These are phyloP conservation scores for Fusarium verrucosum DNA, from an alignment of 2,329 filamentous ascomycete species.

Conservation along the genomic window DNA sequence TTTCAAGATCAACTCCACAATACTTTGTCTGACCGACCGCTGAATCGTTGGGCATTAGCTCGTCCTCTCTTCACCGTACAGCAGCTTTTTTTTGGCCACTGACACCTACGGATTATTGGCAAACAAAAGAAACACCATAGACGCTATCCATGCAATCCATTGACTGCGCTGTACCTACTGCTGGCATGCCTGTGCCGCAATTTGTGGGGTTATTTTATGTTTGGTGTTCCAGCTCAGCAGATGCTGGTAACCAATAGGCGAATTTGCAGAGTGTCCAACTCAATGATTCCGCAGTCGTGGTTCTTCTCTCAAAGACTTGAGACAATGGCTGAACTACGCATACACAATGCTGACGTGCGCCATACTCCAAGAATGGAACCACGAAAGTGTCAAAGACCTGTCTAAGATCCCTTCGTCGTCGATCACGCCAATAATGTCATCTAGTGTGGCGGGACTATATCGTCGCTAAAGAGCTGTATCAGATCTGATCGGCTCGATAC, in stretches of 20 bases:
- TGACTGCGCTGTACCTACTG: constrained; percentile 17
- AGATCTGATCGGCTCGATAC: constrained; percentile 32
- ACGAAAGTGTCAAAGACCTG: constrained; percentile 10
- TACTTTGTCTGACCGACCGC: constrained; percentile 7
- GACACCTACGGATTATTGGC: constrained; percentile 3
- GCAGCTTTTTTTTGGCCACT: constrained; percentile 1
- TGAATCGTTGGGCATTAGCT: constrained; percentile 24
- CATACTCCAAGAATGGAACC: neutral
- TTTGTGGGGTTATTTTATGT: constrained; percentile 21
- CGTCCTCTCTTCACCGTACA: neutral
- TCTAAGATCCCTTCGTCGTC: constrained; percentile 8
- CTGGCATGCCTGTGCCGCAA: constrained; percentile 13
- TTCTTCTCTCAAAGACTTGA: neutral
- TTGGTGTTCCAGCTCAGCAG: constrained; percentile 36
- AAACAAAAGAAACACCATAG: constrained; percentile 23
- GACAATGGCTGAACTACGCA: neutral
- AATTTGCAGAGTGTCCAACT: constrained; percentile 10
- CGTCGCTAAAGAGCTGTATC: constrained; percentile 20
- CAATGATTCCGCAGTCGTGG: constrained; percentile 4
- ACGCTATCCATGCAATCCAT: constrained; percentile 14
- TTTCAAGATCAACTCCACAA: constrained; percentile 22
- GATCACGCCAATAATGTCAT: constrained; percentile 4
- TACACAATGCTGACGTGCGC: neutral
- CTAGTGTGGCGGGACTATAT: constrained; percentile 17
- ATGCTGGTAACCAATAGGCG: constrained; percentile 40